Percentiles rank a stretch among this genome's conserved stretches.
phyloP scores from a whole-genome alignment of 257 asterid genomes.

The Petunia axillaris region DNA sequence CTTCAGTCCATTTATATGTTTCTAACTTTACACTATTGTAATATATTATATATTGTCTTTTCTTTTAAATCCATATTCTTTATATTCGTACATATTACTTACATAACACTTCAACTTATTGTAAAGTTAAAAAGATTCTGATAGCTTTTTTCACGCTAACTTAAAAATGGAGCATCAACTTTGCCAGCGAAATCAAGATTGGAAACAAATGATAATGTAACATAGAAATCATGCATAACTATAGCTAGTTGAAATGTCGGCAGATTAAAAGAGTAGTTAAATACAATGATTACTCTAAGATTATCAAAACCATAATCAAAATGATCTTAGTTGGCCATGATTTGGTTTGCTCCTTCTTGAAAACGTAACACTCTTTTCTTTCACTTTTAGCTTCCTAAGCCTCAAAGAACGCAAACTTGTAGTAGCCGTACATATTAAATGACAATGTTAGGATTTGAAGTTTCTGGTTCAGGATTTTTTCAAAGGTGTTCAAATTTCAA shows the following conservation, averaged over 20 bases:
- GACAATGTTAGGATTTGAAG: too few species aligned
- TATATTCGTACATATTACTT: conserved; percentile 1
- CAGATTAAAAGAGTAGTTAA: neutral
- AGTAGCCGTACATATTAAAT: too few species aligned
- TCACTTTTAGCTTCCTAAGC: too few species aligned
- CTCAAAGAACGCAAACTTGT: too few species aligned
- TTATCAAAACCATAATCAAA: neutral
- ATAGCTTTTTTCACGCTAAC: conserved; percentile 6
- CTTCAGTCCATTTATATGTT: neutral
- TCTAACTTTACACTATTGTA: neutral
- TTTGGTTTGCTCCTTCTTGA: neutral
- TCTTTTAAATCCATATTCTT: neutral
- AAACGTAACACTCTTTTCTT: too few species aligned
- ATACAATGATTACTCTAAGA: conserved; percentile 14
- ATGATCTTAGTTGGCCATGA: conserved; percentile 12
- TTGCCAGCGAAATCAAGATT: conserved; percentile 5
- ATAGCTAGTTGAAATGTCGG: conserved; percentile 9
- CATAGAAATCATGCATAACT: neutral
- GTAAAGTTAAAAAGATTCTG: neutral
- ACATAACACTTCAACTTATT: conserved; percentile 8
- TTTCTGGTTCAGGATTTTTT: too few species aligned
- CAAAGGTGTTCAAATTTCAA: too few species aligned
- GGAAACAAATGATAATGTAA: conserved; percentile 7
- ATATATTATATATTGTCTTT: neutral
- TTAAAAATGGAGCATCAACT: conserved; percentile 14